Evolutionary conservation across 2,329 filamentous ascomycete genomes (phyloP).

Genomic region (Botrytis paeoniae): DNA sequence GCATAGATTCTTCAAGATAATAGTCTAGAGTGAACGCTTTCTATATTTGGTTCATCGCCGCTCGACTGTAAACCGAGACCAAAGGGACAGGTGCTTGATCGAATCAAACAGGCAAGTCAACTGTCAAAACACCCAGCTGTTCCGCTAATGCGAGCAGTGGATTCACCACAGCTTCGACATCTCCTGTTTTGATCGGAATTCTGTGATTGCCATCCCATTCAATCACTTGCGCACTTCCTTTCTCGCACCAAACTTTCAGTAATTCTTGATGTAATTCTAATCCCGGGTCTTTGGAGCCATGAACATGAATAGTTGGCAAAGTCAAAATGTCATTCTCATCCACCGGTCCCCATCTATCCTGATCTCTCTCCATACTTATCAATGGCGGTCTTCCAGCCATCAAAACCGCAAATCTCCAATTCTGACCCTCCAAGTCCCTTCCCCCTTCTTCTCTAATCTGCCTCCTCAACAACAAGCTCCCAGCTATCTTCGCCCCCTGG

Average conservation of each 20-base stretch:
- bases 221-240: conserved; percentile 52
- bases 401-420: conserved; percentile 59
- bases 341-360: conserved; percentile 37
- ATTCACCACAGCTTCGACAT: conserved; percentile 57
- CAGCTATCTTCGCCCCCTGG: conserved; percentile 61
- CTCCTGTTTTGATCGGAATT: conserved; percentile 63
- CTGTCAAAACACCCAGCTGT: conserved; percentile 12
- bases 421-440: conserved; percentile 7
- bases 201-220: conserved; percentile 74
- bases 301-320: conserved; percentile 65
- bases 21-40: neutral
- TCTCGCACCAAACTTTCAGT: conserved; percentile 57
- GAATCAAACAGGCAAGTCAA: neutral
- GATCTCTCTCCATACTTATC: conserved; percentile 44
- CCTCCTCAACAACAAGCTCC: conserved; percentile 57
- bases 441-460: conserved; percentile 42
- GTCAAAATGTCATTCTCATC: conserved; percentile 43
- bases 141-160: conserved; percentile 40
- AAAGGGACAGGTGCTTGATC: neutral
- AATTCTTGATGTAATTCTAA: conserved; percentile 57
- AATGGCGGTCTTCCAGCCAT: conserved; percentile 61
- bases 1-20: neutral
- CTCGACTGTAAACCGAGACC: neutral
- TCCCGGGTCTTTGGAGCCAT: conserved; percentile 59
- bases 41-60: neutral